Evolutionary conservation across 2,329 filamentous ascomycete species (phyloP), one percentile per base, ranked within the genome.

Genomic region (Pseudogymnoascus verrucosus): DNA sequence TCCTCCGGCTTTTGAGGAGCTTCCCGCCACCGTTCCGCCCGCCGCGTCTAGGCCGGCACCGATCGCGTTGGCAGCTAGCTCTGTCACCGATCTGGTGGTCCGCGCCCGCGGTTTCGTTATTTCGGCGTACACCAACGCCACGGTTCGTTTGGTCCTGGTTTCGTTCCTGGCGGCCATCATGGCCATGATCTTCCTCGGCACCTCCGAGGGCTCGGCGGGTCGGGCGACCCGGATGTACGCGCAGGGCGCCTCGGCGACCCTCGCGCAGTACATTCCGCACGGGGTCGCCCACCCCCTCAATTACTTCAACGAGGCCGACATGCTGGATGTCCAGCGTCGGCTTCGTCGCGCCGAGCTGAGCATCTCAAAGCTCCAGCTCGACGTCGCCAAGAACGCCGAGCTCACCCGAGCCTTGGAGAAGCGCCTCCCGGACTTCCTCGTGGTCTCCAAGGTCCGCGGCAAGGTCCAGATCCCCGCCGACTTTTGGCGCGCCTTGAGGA

Each of bases 401-500:
- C 64, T 73, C 2, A 61, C 76, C 28, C 61, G 68, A 4, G 67
- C 69, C 3, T 70, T 89, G 2, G 71, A 81, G 57, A 68, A 75
- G 0, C 74, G 82, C 3, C 73, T 90, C 2, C 88, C 88, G 0
- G 77, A 80, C 11, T 68, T 81, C 8, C 76, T 90, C 4, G 80
- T 83, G 65, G 80, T 89, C 67, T 78, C 80, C 12, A 77, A 79
- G 6, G 76, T 81, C 64, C 73, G 76, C 36, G 87, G 86, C 12
- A 78, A 80, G 8, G 74, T 78, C 0, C 74, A 82, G 21, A 81
- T 90, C 14, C 76, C 82, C 0, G 78, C 83, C 23, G 80, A 85
- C 2, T 89, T 91, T 65, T 91, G 85, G 82, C 78, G 84, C 63
- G 88, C 87, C 0, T 72, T 91, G 7, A 77, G 79, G 23, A 80